Evolutionary conservation across 2,329 filamentous ascomycete species (phyloP), one percentile per base, ranked within the genome.

Genomic region (Mollisia scopiformis): DNA sequence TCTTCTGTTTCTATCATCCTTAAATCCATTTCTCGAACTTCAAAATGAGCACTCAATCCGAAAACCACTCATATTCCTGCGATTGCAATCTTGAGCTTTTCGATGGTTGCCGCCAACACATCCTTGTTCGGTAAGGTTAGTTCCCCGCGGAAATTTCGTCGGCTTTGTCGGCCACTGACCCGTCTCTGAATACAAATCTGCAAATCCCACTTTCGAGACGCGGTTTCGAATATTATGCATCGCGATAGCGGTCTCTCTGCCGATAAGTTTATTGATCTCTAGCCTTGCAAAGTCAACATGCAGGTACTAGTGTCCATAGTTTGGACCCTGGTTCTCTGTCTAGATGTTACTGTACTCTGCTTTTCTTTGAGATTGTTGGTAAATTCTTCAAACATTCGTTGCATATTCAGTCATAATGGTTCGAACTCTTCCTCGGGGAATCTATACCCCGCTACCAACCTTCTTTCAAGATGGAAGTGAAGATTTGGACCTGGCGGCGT

Each of bases 381-480:
- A 13, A 16, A 11, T 37, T 37, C 33, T 30, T 35, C 35, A 54
- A 19, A 41, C n/a, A 54, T 27, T 51, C 23, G 7, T n/a, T 59
- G 16, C n/a, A 41, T 10, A 41, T 41, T 41, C 14, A 41, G 37
- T 19, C 37, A 37, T 16, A 8, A 41, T 41, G 16, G n/a, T 13
- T 19, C 37, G 68, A 19, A 41, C 37, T 41, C 16, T 37, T 16
- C 33, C 33, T 37, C 33, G 33, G 4, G 62, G 62, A 13, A 58
- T 64, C 23, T 64, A 62, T 46, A 35, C 55, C 23, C 62, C 62
- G 28, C 56, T 64, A 6, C 62, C 62, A 16, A 57, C 55, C 8
- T 64, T 64, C 51, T 64, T 62, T 10, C 33, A 37, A 37, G 59
- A 64, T 43, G 56, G 31, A 14, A 59, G 33, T 53, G 41, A 64